phyloP scores from a whole-genome alignment of 139 green algal species.

The Zygnema circumcarinatum region DNA sequence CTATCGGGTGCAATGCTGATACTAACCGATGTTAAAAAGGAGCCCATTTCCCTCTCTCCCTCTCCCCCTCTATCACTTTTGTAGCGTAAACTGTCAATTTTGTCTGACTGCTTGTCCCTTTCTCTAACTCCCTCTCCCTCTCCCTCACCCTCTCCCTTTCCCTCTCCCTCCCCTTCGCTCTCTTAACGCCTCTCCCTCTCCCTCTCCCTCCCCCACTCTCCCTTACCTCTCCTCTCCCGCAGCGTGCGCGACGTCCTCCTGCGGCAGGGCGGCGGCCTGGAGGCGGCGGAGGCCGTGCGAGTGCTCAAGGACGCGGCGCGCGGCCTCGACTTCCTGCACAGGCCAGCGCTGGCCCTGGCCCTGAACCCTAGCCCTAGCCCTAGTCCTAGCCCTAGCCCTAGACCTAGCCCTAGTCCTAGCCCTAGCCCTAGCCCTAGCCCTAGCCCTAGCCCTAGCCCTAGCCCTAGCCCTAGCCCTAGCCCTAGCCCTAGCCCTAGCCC shows the following conservation, averaged over 20 bases:
- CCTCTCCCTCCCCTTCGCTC: neutral
- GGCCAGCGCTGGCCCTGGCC: slow-evolving; percentile 63
- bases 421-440: too few relatives aligned
- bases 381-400: neutral
- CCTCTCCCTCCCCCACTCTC: neutral
- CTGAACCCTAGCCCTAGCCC: neutral
- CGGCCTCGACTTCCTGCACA: slow-evolving; percentile 98
- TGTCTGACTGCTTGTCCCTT: neutral
- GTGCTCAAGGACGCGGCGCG: slow-evolving; percentile 72
- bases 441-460: too few relatives aligned
- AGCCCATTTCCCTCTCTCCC: neutral
- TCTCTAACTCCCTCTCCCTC: slow-evolving; percentile 63
- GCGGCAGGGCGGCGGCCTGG: slow-evolving; percentile 18
- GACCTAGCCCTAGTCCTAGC: too few relatives aligned
- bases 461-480: too few relatives aligned
- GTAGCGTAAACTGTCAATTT: neutral
- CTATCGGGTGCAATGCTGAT: too few relatives aligned
- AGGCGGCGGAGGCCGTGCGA: neutral
- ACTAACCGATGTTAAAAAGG: too few relatives aligned
- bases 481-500: too few relatives aligned
- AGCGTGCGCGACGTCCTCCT: slow-evolving; percentile 51
- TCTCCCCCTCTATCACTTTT: neutral
- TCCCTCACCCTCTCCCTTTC: slow-evolving; percentile 76
- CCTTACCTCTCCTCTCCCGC: neutral
- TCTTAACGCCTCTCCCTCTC: neutral